A percentile compares a stretch with the other conserved stretches of the same genome.
phyloP scores from a whole-genome alignment of 73 alveolate species.

The Urostyla sp. region DNA sequence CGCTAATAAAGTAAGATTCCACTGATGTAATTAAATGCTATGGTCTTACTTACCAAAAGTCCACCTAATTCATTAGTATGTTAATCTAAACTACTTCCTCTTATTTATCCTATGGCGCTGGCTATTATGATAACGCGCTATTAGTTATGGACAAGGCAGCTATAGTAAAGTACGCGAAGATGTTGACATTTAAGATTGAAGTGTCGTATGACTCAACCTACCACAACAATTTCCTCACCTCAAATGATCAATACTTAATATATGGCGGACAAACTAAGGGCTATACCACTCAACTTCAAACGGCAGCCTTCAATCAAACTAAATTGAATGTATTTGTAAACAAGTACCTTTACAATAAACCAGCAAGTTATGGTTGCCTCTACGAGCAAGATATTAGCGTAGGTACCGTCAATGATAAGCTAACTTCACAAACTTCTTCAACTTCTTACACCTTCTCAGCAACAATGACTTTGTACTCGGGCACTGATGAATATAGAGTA shows the following conservation, averaged over 20 bases:
- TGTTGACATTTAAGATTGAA: no score
- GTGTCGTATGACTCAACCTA: no score
- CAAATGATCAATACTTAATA: no score
- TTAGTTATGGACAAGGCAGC: no score
- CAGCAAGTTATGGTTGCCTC: neutral
- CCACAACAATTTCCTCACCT: no score
- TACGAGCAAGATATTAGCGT: neutral
- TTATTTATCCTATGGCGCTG: no score
- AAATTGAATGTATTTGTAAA: slow-evolving; percentile 19
- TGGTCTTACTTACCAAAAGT: slow-evolving; percentile 34
- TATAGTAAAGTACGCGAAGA: no score
- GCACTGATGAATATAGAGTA: neutral
- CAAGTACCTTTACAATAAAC: slow-evolving; percentile 6
- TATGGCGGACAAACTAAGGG: slow-evolving; percentile 22
- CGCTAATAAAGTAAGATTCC: neutral
- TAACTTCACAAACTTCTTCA: neutral
- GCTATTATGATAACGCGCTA: no score
- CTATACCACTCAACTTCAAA: neutral
- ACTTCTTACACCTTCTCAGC: neutral
- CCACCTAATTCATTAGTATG: no score
- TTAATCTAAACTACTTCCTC: no score
- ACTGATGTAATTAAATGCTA: neutral
- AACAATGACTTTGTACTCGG: neutral
- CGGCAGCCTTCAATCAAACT: neutral
- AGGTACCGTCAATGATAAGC: neutral